phyloP scores from a whole-genome alignment of 2,329 filamentous ascomycete species.

The Fusarium equiseti region DNA sequence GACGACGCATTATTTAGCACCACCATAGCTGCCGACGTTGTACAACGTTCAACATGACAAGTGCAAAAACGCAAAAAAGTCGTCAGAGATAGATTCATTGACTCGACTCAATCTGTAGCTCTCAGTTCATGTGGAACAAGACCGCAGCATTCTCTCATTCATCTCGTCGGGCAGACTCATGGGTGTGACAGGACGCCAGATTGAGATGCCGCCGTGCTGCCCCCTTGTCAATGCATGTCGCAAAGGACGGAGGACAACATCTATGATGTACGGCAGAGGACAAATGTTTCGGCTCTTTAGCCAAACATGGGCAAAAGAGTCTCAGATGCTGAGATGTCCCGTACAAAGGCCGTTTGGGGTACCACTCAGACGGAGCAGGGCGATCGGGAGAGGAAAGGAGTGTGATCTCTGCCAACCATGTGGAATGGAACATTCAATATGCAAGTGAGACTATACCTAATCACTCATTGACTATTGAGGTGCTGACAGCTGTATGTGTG shows the following conservation, averaged over 20 bases:
- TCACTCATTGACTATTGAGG: not conserved
- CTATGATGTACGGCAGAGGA: slow-evolving; percentile 17
- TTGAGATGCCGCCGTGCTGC: slow-evolving; percentile 27
- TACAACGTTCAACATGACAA: slow-evolving; percentile 20
- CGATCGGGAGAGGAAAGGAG: slow-evolving; percentile 1
- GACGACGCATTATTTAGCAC: not conserved
- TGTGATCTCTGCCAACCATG: slow-evolving; percentile 11
- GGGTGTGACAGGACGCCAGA: slow-evolving; percentile 26
- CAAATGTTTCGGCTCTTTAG: slow-evolving; percentile 43
- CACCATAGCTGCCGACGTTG: slow-evolving; percentile 17
- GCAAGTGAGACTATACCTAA: slow-evolving; percentile 15
- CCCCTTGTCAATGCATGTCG: slow-evolving; percentile 28
- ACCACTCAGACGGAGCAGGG: slow-evolving; percentile 9
- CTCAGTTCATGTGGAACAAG: slow-evolving; percentile 2
- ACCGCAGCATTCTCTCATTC: slow-evolving; percentile 24
- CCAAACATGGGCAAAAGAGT: slow-evolving; percentile 35
- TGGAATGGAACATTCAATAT: slow-evolving; percentile 14
- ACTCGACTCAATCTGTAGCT: slow-evolving; percentile 13
- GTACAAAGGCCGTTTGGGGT: slow-evolving; percentile 21
- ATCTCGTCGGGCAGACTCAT: slow-evolving; percentile 25
- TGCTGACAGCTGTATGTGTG: slow-evolving; percentile 17
- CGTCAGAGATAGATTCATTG: slow-evolving; percentile 1
- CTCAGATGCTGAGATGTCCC: slow-evolving; percentile 22
- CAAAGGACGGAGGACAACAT: slow-evolving; percentile 29
- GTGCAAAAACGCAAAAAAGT: not conserved